Conservation (phyloP, 2,329 filamentous ascomycete species). For the Aspergillus sergii region DNA sequence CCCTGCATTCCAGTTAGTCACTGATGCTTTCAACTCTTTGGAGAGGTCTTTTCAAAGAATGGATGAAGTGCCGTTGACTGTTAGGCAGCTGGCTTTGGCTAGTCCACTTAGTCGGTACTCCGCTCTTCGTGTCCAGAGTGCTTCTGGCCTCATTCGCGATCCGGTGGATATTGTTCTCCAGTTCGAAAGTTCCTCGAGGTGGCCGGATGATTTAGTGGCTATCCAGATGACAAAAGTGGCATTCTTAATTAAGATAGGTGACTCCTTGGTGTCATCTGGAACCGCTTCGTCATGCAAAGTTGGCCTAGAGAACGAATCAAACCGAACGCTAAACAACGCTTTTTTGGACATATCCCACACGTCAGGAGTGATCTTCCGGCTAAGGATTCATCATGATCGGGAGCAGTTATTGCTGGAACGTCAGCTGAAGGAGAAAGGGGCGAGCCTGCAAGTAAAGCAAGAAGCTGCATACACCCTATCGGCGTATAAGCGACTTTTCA, state of each 20-base stretch:
- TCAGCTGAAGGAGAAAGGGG: constrained; percentile 72
- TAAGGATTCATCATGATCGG: constrained; percentile 86
- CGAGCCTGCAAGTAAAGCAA: constrained; percentile 67
- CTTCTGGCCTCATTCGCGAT: constrained; percentile 24
- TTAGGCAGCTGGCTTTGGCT: constrained; percentile 76
- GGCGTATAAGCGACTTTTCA: constrained; percentile 70
- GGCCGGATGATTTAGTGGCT: constrained; percentile 88
- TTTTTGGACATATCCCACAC: constrained; percentile 82
- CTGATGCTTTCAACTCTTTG: constrained; percentile 70
- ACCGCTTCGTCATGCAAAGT: constrained; percentile 67
- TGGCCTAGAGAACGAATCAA: constrained; percentile 75
- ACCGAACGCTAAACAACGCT: constrained; percentile 72
- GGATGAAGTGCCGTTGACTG: constrained; percentile 82
- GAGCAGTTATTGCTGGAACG: constrained; percentile 80
- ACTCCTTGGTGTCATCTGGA: constrained; percentile 67
- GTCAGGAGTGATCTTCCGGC: constrained; percentile 72
- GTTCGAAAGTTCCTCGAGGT: constrained; percentile 89
- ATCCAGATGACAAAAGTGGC: constrained; percentile 95
- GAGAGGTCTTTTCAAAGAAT: constrained; percentile 76
- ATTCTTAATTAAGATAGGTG: constrained; percentile 74
- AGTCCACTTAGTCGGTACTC: constrained; percentile 74
- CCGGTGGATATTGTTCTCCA: constrained; percentile 82
- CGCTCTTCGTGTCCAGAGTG: constrained; percentile 43
- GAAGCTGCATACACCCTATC: constrained; percentile 70
- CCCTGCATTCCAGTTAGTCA: constrained; percentile 66